These are phyloP conservation scores for Zoysia matrella DNA, from an alignment of 202 grass and related monocot species.

Conservation along the genomic window DNA sequence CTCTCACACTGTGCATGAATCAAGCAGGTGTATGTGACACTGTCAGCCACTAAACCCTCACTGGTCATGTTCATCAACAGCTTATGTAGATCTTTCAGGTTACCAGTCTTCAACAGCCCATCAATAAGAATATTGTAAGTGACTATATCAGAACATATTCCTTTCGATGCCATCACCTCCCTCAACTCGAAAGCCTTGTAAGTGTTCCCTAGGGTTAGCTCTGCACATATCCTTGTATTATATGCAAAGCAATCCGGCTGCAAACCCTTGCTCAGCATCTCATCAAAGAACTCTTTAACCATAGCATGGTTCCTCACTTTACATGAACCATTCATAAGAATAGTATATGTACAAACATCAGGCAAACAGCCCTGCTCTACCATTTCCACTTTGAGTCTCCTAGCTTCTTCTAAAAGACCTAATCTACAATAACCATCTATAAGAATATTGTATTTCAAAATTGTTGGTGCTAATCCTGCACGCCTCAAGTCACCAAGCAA, in stretches of 20 bases:
- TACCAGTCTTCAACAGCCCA: constrained; percentile 77
- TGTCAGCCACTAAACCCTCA: constrained; percentile 74
- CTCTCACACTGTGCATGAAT: constrained; percentile 83
- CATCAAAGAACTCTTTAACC: constrained; percentile 72
- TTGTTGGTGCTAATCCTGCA: constrained; percentile 57
- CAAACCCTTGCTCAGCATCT: constrained; percentile 78
- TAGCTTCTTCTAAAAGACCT: constrained; percentile 63
- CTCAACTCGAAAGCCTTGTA: constrained; percentile 59
- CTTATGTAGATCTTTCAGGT: constrained; percentile 59
- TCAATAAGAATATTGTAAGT: constrained; percentile 91
- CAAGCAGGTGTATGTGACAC: constrained; percentile 89
- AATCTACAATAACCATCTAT: constrained; percentile 80
- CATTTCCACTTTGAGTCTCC: constrained; percentile 80
- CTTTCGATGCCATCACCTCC: constrained; percentile 68
- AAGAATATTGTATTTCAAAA: constrained; percentile 82
- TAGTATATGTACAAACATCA: constrained; percentile 86
- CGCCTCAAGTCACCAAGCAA: constrained; percentile 66
- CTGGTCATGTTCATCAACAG: constrained; percentile 68
- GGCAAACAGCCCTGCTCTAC: constrained; percentile 53
- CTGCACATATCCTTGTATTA: constrained; percentile 69
- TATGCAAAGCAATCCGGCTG: constrained; percentile 78
- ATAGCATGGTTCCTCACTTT: constrained; percentile 65
- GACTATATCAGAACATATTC: constrained; percentile 64
- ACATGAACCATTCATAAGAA: constrained; percentile 75
- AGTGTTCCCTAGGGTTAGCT: constrained; percentile 61